Evolutionary conservation across 2,329 filamentous ascomycete genomes (phyloP), one percentile per base, ranked within the genome.

Genomic region (Aspergillus terreus): DNA sequence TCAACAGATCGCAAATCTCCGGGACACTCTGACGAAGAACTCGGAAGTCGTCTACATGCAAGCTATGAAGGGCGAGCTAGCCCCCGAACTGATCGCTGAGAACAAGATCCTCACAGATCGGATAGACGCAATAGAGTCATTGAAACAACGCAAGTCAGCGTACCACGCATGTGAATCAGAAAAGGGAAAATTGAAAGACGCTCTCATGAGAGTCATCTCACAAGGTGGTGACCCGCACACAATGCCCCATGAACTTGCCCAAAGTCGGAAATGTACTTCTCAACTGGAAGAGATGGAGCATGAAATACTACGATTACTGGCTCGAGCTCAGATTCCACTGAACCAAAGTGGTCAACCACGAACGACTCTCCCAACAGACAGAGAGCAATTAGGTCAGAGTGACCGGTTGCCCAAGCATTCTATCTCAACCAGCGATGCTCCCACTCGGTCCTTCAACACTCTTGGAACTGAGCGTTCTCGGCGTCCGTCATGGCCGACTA

Each of bases 21-120:
- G 67, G 43, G 44, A 54, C 38, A 68, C 62, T 3, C 57, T 68
- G 23, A 58, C 66, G 33, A 63, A 58, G 27, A 72, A 73, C 47
- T 69, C 73, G 1, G 64, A 71, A 42, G 54, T 66, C 32, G 64
- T 73, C 12, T 72, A 71, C 48, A 58, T 72, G 40, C 60, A 64
- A 47, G 64, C 67, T 25, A 67, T 75, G 63, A 64, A 67, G 49
- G 71, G 70, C 4, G 59, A 63, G 47, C 59, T 62, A 2, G 62
- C 63, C 2, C 63, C 66, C 12, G 67, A 71, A 21, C 45, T 74
- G 44, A 59, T 71, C 21, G 50, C 63, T 3, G 62, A 69, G 51
- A 71, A 71, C 53, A 70, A 70, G 47, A 51, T 49, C 12, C 62
- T 75, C 19, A 66, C 65, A 14, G 54, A 58, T 27, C 71, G 65